A percentile compares a stretch with the other conserved stretches of the same genome.
phyloP scores from a whole-genome alignment of 169 alveolate genomes.

The Sarcocystis neurona region DNA sequence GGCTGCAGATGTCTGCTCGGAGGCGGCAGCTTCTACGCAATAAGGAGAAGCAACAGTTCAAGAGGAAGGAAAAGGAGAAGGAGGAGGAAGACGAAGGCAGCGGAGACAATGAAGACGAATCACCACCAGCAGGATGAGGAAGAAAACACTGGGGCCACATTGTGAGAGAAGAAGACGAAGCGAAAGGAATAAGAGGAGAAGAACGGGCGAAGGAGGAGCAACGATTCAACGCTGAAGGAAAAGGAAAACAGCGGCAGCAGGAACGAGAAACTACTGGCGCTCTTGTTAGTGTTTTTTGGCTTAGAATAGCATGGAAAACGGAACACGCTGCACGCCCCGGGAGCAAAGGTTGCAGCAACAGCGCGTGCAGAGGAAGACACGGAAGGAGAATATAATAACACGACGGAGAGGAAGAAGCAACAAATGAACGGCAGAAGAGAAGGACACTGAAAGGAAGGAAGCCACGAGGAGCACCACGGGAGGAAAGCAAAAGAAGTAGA shows the following conservation, averaged over 20 bases:
- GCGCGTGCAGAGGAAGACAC: too few relatives aligned
- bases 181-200: conserved; percentile 31
- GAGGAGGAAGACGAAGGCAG: not conserved
- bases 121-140: not conserved
- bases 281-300: too few relatives aligned
- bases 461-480: not conserved
- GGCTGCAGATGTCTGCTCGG: too few relatives aligned
- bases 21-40: not conserved
- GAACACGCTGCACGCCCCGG: too few relatives aligned
- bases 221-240: too few relatives aligned
- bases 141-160: not conserved
- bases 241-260: conserved; percentile 23
- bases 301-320: too few relatives aligned
- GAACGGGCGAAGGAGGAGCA: too few relatives aligned
- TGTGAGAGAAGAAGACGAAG: conserved; percentile 27
- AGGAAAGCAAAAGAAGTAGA: conserved; percentile 32
- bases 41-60: not conserved
- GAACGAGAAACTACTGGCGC: too few relatives aligned
- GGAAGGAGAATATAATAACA: too few relatives aligned
- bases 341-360: too few relatives aligned
- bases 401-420: conserved; percentile 10
- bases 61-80: not conserved
- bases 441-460: conserved; percentile 15
- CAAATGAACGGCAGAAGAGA: conserved; percentile 28
- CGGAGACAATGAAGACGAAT: not conserved